Base-by-base conservation (phyloP, 345 rosid genomes). In the Durio zibethinus region DNA sequence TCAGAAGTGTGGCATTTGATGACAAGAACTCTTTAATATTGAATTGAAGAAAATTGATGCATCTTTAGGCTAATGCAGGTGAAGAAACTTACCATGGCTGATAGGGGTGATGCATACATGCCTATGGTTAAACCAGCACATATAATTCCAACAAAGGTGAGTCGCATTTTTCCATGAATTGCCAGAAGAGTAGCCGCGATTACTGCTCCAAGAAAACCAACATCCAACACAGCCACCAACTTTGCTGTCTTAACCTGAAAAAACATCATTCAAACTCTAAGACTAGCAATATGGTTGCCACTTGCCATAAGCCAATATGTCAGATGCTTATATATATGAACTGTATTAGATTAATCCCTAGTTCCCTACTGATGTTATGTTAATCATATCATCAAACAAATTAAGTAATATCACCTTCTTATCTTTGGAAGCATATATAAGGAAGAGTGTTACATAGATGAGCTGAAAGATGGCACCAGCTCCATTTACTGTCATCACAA, bases 91-190 rank as follows among this genome's bases (percentile, higher is more conserved):
- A 87, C 94, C 90, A 90, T 85, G 73, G 68, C 86, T 0, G 86
- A 35, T 2, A 87, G 72, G 66, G 94, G 94, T 9, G 94, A 76
- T 12, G 91, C 92, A 57, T 88, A 88, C 94, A 90, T 87, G 77
- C 85, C 86, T 23, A 88, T 79, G 23, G 86, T 87, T 53, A 88
- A 79, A 1, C 29, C 89, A 48, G 87, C 81, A 23, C 92, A 88
- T 29, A 87, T 10, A 68, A 87, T 81, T 45, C 92, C 94, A 54
- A 86, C 86, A 20, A 88, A 80, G 2, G 85, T 86, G 6, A 82
- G 80, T 71, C 85, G 45, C 27, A 81, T 8, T 16, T 52, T 43
- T 50, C 86, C 86, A 68, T 85, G 87, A n/a, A 87, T 74, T 0
- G 83, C 90, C 4, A 87, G 56, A 35, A 87, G 85, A 12, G 91